Evolutionary conservation across 2,329 filamentous ascomycete species (phyloP), one percentile per base, ranked within the genome.

Genomic region (Periglandula ipomoeae): DNA sequence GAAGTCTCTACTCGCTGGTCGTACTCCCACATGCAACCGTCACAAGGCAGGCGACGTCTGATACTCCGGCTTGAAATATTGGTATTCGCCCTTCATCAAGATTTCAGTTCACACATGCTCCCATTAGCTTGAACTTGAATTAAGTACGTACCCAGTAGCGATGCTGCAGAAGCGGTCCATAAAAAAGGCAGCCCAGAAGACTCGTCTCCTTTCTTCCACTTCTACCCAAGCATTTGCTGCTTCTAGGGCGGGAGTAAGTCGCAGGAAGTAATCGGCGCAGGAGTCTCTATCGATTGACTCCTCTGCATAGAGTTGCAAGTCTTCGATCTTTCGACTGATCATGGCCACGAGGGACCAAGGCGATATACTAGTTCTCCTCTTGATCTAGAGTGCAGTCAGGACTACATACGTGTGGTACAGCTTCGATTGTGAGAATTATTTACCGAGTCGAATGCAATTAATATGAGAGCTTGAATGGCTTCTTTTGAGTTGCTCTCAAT

Each of bases 111-210:
- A n/a, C n/a, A n/a, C 8, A 32, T 32, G 30, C 15, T 32, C 15
- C 30, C 30, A 32, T 32, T 32, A 32, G n/a, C n/a, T n/a, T n/a
- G n/a, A n/a, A n/a, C n/a, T n/a, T n/a, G n/a, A n/a, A 32, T 32
- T 15, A 32, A 32, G 64, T 68, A 1, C 70, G 53, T 22, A 69
- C 6, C 68, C 67, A 4, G 66, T 70, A 11, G 61, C 61, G 13
- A 70, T 65, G 58, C 58, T 57, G 55, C 61, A 65, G 59, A 73
- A 71, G 6, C 67, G 57, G 34, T 71, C 67, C 50, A 70, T 57
- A 2, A 65, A 54, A 50, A 70, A 70, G 3, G 69, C 60, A 11
- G 62, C 67, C 68, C 68, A 70, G 47, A 70, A 71, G 3, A 71
- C 62, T 0, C 68, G 55, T 2, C 69, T 57, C 5, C 67, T 53